These are phyloP conservation scores for Syzygium syzygioides DNA, from an alignment of 441 rosid species.

Conservation along the genomic window DNA sequence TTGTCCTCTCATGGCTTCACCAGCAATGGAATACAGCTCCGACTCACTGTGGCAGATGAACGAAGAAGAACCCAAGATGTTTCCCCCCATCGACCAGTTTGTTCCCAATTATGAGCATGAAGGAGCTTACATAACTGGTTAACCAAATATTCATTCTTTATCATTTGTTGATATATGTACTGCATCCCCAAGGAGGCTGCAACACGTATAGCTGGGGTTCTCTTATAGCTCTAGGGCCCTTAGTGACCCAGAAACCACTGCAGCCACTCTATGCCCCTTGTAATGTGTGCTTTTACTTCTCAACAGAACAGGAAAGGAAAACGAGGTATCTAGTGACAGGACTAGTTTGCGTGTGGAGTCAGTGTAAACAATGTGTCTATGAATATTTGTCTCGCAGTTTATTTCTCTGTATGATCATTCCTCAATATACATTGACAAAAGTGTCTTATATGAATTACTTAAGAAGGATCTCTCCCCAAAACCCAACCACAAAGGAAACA, in stretches of 20 bases:
- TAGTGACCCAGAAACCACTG: conserved; percentile 20
- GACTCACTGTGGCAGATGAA: conserved; percentile 65
- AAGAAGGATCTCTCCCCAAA: not conserved
- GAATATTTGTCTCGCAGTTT: not conserved
- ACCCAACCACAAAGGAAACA: not conserved
- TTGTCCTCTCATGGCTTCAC: conserved; percentile 47
- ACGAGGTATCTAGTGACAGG: not conserved
- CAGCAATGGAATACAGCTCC: conserved; percentile 48
- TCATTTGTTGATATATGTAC: conserved; percentile 36
- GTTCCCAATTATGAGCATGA: conserved; percentile 29
- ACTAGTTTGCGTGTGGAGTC: not conserved
- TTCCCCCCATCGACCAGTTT: conserved; percentile 32
- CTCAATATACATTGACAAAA: not conserved
- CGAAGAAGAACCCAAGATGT: conserved; percentile 52
- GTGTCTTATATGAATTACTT: not conserved
- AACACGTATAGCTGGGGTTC: conserved; percentile 31
- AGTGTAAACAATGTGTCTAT: not conserved
- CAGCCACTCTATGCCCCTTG: conserved; percentile 25
- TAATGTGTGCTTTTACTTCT: conserved; percentile 34
- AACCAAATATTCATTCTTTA: conserved; percentile 50
- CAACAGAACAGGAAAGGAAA: not conserved
- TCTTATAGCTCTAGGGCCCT: conserved; percentile 21
- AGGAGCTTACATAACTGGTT: conserved; percentile 39
- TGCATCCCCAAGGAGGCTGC: conserved; percentile 29
- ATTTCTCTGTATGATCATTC: not conserved